Evolutionary conservation across 2,329 filamentous ascomycete genomes (phyloP).

Genomic region (Stenocarpella maydis): DNA sequence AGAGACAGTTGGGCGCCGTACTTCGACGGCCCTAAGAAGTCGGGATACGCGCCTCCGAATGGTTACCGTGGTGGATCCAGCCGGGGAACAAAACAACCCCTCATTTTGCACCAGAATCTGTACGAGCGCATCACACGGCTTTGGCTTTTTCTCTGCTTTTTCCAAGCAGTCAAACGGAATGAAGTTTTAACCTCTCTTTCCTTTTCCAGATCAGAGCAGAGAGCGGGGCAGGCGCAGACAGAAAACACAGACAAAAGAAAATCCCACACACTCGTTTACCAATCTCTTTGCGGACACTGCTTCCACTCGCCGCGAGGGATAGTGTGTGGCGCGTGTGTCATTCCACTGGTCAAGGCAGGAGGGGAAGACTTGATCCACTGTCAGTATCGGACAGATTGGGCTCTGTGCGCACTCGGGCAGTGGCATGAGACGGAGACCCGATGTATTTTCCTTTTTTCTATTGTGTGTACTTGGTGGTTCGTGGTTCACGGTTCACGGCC

Average conservation of each 20-base stretch:
- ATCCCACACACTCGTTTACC: conserved; percentile 27
- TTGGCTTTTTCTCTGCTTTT: conserved; percentile 12
- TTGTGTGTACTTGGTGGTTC: not conserved
- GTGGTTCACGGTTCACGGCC: conserved; percentile 17
- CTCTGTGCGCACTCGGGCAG: conserved; percentile 10
- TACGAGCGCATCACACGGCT: conserved; percentile 26
- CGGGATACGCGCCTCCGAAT: not conserved
- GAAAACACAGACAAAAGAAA: conserved; percentile 28
- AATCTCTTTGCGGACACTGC: conserved; percentile 20
- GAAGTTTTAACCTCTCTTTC: conserved; percentile 15
- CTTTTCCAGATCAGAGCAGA: conserved; percentile 18
- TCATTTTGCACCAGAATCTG: conserved; percentile 22
- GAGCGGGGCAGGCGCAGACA: conserved; percentile 14
- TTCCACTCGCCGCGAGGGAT: conserved; percentile 12
- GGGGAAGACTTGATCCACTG: not conserved
- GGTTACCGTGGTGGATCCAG: conserved; percentile 18
- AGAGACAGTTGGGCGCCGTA: not conserved
- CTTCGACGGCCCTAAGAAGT: not conserved
- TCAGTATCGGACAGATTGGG: not conserved
- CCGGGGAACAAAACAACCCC: conserved; percentile 1
- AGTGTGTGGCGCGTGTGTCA: not conserved
- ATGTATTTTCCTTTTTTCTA: conserved; percentile 7
- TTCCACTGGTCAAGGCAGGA: conserved; percentile 2
- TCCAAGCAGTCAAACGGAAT: conserved; percentile 11
- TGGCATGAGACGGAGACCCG: conserved; percentile 13